Evolutionary conservation across 352 stramenopile genomes (phyloP), one percentile per base, ranked within the genome.

Genomic region (Globisporangium echinulatum): DNA sequence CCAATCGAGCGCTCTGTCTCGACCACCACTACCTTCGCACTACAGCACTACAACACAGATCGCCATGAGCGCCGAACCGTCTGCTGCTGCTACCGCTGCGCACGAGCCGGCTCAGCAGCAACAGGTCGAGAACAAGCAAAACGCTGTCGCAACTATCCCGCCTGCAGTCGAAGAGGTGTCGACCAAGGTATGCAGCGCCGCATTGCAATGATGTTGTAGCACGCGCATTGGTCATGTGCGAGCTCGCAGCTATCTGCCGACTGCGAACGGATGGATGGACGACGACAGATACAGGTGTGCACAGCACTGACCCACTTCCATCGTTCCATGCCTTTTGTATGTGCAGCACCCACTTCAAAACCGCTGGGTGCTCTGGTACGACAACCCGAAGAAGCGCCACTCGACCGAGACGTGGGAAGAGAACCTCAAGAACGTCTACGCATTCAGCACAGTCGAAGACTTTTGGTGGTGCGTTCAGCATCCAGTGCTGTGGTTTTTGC

Each of bases 361-460:
- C 71, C 77, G 79, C 58, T 96, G 86, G 86, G 85, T 90, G 60
- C 61, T 96, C 52, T 96, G 86, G 86, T 96, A 96, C 55, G 86
- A 96, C 70, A 92, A 93, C 73, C 83, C 84, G 50, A 96, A 94
- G 81, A 94, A 94, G 72, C 84, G 85, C 54, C 80, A 90, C 67
- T 86, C 84, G 69, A 88, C 66, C 67, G 84, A 96, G 68, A 87
- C 78, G 19, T 96, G 86, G 86, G 86, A 94, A 67, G 83, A 93
- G 53, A 96, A 94, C 68, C 77, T 97, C 53, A 96, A 96, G 70
- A 89, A 90, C 57, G 85, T 97, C 55, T 97, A 87, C 82, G 93
- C 89, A 53, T 98, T 99, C 71, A 84, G 91, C 71, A 97, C 90
- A 19, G 92, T 98, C 56, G 93, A 98, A 69, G 89, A 97, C 75